Percentiles rank a stretch among this genome's conserved stretches.
These are phyloP conservation scores for Pisolithus microcarpus DNA, from an alignment of 768 basidiomycete genomes.

Conservation along the genomic window DNA sequence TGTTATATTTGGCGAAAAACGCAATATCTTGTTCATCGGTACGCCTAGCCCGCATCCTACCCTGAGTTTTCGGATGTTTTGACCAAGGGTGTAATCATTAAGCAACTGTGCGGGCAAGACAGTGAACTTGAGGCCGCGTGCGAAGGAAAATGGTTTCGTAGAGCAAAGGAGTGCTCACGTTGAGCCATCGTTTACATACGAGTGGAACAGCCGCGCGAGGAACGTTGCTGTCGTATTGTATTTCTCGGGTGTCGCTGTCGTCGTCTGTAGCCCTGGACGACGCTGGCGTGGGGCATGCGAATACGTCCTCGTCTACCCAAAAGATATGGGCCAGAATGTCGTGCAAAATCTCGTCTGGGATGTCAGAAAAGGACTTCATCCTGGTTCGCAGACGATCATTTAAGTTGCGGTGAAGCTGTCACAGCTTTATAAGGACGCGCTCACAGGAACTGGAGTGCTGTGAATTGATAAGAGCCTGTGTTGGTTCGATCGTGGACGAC, in stretches of 20 bases:
- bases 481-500: too few relatives aligned
- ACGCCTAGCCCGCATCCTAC: not conserved
- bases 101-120: not conserved
- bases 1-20: not conserved
- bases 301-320: not conserved
- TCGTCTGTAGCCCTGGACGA: not conserved
- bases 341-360: not conserved
- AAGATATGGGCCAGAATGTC: not conserved
- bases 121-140: not conserved
- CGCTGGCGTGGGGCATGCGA: not conserved
- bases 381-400: too few relatives aligned
- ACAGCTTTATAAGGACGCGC: not conserved
- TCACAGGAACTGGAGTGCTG: not conserved
- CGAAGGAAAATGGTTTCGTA: constrained; percentile 1
- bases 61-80: not conserved
- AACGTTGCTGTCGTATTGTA: not conserved
- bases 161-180: not conserved
- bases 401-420: not conserved
- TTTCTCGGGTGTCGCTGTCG: not conserved
- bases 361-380: not conserved
- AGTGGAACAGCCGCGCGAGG: not conserved
- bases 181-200: constrained; percentile 1
- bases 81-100: not conserved
- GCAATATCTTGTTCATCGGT: not conserved
- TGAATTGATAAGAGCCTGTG: too few relatives aligned